Evolutionary conservation across 192 early-diverging fungal species (phyloP), one percentile per base, ranked within the genome.

Genomic region (Dimargaris xerosporica): DNA sequence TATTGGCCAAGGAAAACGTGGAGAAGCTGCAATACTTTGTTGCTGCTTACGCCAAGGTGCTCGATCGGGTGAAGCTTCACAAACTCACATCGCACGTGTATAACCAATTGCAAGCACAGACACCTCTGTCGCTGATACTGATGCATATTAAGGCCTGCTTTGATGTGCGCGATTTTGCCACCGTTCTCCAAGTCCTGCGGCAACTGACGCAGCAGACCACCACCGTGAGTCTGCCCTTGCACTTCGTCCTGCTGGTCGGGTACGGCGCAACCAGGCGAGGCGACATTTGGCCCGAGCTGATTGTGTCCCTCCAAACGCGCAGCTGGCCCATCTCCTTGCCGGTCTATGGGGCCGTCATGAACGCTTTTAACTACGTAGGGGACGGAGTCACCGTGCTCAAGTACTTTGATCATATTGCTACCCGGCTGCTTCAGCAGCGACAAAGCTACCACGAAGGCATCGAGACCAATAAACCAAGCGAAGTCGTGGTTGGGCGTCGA

Each of bases 331-430:
- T 59, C 56, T 19, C 56, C 10, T 39, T 59, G 15, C 12, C 56
- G 13, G 39, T 59, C 19, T 59, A 59, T 23, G 56, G 56, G 12
- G 56, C 56, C 34, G 41, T 59, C 41, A 59, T 59, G 56, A 59
- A 59, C 29, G 56, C 56, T 19, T 59, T 59, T 41, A 59, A 59
- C 41, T 39, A 39, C 15, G 31, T 41, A 19, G 41, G 41, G 11
- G 56, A 59, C 41, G 34, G 34, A 1, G 6, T 59, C 29, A 59
- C 56, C 28, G 56, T 59, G 31, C 16, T 59, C 13, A 28, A 34
- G 21, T 59, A 59, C 31, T 59, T 28, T 41, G 56, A 59, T 41
- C 23, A 59, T 42, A 6, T 59, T 10, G 29, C 29, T 13, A 16
- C 29, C 31, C 28, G 29, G 31, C 31, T 59, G 25, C 25, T 50